Conservation (phyloP, 2,329 filamentous ascomycete genomes). For the Samsoniella hepiali region DNA sequence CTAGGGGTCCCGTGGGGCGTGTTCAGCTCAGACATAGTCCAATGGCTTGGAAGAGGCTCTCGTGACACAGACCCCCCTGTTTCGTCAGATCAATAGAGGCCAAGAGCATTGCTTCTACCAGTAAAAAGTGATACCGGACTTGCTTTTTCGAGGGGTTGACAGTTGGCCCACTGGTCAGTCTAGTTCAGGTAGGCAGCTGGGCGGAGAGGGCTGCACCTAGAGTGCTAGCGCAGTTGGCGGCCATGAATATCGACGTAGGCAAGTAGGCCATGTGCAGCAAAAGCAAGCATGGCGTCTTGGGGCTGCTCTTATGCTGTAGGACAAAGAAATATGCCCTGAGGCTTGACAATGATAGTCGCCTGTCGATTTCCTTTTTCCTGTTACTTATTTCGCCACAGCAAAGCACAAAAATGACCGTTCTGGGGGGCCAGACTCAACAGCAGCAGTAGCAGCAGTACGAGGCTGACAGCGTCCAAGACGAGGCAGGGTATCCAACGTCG, state of each 20-base stretch:
- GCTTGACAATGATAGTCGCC: not conserved
- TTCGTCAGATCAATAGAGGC: not conserved
- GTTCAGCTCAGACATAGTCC: not conserved
- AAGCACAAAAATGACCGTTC: not conserved
- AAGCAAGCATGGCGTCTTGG: constrained; percentile 5
- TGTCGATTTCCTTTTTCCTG: not conserved
- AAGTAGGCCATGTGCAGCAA: not conserved
- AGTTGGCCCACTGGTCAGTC: constrained; percentile 1
- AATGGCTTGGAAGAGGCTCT: not conserved
- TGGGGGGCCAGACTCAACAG: not conserved
- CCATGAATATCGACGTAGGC: not conserved
- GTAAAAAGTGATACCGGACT: not conserved
- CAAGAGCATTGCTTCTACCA: constrained; percentile 4
- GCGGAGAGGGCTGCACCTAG: not conserved
- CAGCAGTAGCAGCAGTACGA: not conserved
- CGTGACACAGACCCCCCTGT: not conserved
- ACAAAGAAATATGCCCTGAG: constrained; percentile 10
- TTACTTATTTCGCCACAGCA: not conserved
- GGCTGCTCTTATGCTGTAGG: not conserved
- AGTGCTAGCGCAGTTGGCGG: not conserved
- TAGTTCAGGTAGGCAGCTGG: not conserved
- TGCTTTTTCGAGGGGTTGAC: constrained; percentile 16
- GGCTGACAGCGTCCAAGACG: not conserved
- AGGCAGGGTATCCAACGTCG: not conserved
- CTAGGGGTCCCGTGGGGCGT: not conserved